Evolutionary conservation across 805 yeast species (phyloP).

Genomic region (Candida odintsovae): DNA sequence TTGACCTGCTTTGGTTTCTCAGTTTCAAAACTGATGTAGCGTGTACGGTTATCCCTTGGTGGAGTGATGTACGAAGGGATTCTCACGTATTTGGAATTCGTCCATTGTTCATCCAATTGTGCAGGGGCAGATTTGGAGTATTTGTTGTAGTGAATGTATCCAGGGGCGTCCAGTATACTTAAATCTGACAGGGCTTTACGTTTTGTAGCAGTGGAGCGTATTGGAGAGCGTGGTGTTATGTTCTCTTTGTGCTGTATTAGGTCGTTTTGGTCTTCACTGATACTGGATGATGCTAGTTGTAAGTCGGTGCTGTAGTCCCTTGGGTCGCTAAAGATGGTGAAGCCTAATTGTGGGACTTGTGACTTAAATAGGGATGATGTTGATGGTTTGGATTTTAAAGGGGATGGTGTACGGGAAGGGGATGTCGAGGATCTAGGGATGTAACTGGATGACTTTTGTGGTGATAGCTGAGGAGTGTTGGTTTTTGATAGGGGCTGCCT

Average conservation of each 20-base stretch:
- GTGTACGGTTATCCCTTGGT: constrained; percentile 18
- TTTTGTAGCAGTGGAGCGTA: not conserved
- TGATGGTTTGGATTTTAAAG: not conserved
- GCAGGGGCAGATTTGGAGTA: not conserved
- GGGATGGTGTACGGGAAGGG: constrained; percentile 8
- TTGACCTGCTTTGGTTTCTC: constrained; percentile 12
- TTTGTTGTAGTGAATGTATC: constrained; percentile 12
- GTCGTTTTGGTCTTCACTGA: constrained; percentile 15
- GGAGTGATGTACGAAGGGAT: constrained; percentile 23
- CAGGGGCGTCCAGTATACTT: constrained; percentile 13
- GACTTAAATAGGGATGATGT: constrained; percentile 1
- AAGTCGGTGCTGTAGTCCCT: constrained; percentile 18
- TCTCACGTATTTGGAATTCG: constrained; percentile 2
- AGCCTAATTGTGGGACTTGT: constrained; percentile 13
- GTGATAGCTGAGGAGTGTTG: constrained; percentile 14
- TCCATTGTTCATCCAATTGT: constrained; percentile 17
- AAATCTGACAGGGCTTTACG: constrained; percentile 13
- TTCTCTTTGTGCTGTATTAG: constrained; percentile 16
- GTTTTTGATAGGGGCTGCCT: constrained; percentile 10
- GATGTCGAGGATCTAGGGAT: constrained; percentile 9
- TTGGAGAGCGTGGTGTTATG: not conserved
- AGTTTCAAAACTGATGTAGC: constrained; percentile 15
- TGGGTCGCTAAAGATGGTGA: constrained; percentile 21
- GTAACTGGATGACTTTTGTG: constrained; percentile 9
- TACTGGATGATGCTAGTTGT: constrained; percentile 8